Percentiles rank a stretch among this genome's conserved stretches.
These are phyloP conservation scores for Boechera stricta DNA, from an alignment of 345 rosid genomes.

Conservation along the genomic window DNA sequence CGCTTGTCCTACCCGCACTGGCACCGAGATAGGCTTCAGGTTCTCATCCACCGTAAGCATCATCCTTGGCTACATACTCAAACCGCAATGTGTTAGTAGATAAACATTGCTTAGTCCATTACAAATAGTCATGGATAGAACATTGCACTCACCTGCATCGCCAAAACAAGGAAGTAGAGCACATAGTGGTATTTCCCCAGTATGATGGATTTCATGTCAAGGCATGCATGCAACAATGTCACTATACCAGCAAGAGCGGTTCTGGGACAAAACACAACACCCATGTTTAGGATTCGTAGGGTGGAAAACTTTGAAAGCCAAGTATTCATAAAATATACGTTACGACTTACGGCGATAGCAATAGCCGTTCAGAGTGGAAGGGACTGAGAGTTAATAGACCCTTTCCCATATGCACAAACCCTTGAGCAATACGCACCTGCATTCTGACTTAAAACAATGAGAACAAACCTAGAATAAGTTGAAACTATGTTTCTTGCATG, in stretches of 20 bases:
- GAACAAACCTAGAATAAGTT: slow-evolving; percentile 22
- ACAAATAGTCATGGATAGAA: background rate
- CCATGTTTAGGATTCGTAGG: slow-evolving; percentile 1
- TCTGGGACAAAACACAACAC: slow-evolving; percentile 48
- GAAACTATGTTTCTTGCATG: slow-evolving; percentile 23
- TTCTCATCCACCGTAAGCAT: slow-evolving; percentile 82
- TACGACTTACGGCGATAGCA: slow-evolving; percentile 83
- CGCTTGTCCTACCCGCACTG: slow-evolving; percentile 94
- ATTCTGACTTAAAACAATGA: slow-evolving; percentile 22
- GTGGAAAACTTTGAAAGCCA: background rate
- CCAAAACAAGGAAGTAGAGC: slow-evolving; percentile 88
- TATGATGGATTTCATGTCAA: slow-evolving; percentile 82
- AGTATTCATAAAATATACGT: background rate
- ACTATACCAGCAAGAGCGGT: slow-evolving; percentile 90
- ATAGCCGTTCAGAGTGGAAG: slow-evolving; percentile 87
- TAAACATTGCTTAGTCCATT: background rate
- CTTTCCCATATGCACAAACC: slow-evolving; percentile 91
- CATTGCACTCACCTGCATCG: slow-evolving; percentile 76
- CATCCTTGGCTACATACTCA: slow-evolving; percentile 82
- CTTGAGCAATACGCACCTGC: slow-evolving; percentile 97
- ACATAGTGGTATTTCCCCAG: slow-evolving; percentile 89
- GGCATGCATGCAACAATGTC: slow-evolving; percentile 83
- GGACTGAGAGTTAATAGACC: slow-evolving; percentile 92
- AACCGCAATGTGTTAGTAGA: slow-evolving; percentile 1
- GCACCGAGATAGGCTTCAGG: slow-evolving; percentile 80